Percentiles rank a stretch among this genome's conserved stretches.
Evolutionary conservation across 2,329 filamentous ascomycete species (phyloP).

Genomic region (Claviceps monticola): DNA sequence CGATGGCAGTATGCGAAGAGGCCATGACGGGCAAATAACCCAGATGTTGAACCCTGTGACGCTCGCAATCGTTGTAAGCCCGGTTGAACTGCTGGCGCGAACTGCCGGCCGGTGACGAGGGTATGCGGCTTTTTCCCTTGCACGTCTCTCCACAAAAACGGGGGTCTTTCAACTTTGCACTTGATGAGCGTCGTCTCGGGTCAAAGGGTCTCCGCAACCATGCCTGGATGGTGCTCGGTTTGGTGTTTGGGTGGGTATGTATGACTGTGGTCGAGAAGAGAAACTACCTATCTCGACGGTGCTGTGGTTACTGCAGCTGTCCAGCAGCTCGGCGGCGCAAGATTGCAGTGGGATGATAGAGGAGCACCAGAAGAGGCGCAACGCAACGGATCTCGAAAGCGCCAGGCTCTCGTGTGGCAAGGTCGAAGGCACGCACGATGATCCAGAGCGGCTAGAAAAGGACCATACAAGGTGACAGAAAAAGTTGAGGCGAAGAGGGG

Average conservation of each 20-base stretch:
- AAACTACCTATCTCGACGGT: constrained; percentile 1
- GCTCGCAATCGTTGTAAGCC: not conserved
- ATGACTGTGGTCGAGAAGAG: not conserved
- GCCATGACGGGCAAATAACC: constrained; percentile 27
- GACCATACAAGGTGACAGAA: not conserved
- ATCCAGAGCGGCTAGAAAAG: not conserved
- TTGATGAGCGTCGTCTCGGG: constrained; percentile 1
- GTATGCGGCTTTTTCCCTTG: not conserved
- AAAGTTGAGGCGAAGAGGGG: not conserved
- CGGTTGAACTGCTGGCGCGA: not conserved
- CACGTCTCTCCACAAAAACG: not conserved
- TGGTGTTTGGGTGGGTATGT: no score
- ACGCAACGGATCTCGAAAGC: not conserved
- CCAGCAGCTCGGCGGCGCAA: not conserved
- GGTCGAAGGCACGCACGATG: not conserved
- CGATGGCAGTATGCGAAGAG: constrained; percentile 34
- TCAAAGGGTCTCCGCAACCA: constrained; percentile 3
- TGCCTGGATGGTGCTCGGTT: not conserved
- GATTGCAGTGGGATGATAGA: not conserved
- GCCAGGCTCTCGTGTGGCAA: constrained; percentile 2
- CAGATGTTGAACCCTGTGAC: not conserved
- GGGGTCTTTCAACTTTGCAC: not conserved
- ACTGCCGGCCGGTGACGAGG: not conserved
- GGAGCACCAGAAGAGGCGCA: not conserved
- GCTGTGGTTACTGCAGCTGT: not conserved